A percentile compares a stretch with the other conserved stretches of the same genome.
These are phyloP conservation scores for Alisma plantagoaquatica DNA, from an alignment of 106 monocot genomes.

Conservation along the genomic window DNA sequence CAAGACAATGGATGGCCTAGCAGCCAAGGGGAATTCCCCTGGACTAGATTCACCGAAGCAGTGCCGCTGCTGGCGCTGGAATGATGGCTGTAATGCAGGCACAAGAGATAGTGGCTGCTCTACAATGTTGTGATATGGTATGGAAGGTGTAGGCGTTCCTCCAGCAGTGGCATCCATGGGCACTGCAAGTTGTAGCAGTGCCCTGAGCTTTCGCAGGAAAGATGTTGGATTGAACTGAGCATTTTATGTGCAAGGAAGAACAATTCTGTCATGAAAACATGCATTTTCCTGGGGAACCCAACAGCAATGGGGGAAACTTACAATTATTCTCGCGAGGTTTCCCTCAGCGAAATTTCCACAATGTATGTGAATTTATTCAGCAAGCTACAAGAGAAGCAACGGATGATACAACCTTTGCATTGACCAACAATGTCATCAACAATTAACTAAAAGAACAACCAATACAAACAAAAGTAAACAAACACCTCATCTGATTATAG, in stretches of 20 bases:
- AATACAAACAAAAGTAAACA: too few relatives aligned
- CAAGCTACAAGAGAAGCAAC: neutral
- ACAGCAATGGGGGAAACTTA: neutral
- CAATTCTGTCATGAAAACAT: neutral
- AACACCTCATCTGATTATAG: too few relatives aligned
- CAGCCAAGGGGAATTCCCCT: conserved; percentile 90
- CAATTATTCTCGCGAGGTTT: too few relatives aligned
- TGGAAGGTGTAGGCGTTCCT: conserved; percentile 46
- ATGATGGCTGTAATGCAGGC: conserved; percentile 59
- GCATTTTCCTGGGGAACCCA: neutral
- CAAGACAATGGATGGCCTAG: conserved; percentile 81
- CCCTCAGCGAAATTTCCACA: neutral
- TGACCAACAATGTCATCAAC: too few relatives aligned
- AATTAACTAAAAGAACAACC: too few relatives aligned
- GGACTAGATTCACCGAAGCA: conserved; percentile 77
- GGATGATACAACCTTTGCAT: too few relatives aligned
- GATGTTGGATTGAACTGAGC: neutral
- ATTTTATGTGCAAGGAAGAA: neutral
- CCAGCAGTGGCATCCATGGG: conserved; percentile 84
- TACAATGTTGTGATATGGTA: conserved; percentile 65
- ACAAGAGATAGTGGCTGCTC: conserved; percentile 69
- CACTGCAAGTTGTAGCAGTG: conserved; percentile 28
- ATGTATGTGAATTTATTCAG: neutral
- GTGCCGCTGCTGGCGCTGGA: conserved; percentile 62
- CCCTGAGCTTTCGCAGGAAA: neutral